Evolutionary conservation across 2,329 filamentous ascomycete genomes (phyloP), one percentile per base, ranked within the genome.

Genomic region (Emergomyces orientalis): DNA sequence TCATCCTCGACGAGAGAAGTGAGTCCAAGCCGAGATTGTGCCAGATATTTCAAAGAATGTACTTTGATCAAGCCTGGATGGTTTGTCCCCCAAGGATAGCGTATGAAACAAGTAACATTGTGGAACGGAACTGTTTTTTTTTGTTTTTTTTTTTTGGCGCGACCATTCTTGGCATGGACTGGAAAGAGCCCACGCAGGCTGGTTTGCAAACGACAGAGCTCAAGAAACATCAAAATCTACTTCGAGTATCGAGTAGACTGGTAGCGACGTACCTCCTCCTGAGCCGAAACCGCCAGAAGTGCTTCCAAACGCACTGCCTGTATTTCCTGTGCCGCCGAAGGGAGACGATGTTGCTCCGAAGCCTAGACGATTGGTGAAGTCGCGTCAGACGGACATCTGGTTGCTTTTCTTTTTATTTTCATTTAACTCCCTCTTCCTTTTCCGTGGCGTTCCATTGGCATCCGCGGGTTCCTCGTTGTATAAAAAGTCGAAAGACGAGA

Each of bases 271-370:
- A 71, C 69, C 69, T 68, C 68, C 68, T 69, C 69, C 69, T 63
- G 69, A 68, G 19, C 68, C 70, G 59, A 69, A 71, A 59, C 67
- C 69, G 59, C 68, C 62, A 57, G 65, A 64, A 65, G 66, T 63
- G 49, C 60, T 63, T 60, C 66, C 64, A 59, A 67, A 66, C n/a
- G 59, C 66, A 62, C 67, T 69, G 60, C 68, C 67, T 49, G 68
- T 69, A 62, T 65, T 69, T 41, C 69, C 70, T 64, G 65, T 68
- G 59, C 63, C 68, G 52, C 76, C 75, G 67, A 78, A 78, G 25
- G 76, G 66, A 55, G 69, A 65, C 63, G 73, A 71, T 37, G 67
- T 72, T 62, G 72, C 25, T 64, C 75, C 75, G 66, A 77, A 77
- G 64, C 71, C 75, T 77, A 70, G 60, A 61, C 37, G 63, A 66